Evolutionary conservation across 78 protist genomes (phyloP).

Genomic region (Speleostelium caveatum): DNA sequence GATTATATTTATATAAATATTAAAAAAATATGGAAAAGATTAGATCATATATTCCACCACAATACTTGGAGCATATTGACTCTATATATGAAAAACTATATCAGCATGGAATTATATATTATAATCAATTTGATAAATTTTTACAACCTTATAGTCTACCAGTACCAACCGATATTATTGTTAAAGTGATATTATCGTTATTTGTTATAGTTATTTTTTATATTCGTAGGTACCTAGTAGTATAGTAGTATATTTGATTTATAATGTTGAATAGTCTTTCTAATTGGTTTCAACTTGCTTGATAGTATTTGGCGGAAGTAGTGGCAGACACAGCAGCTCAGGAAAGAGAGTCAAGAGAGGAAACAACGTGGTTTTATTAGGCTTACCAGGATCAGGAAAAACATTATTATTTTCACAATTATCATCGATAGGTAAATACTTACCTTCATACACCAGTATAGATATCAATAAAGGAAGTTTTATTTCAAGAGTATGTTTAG

Average conservation of each 20-base stretch:
- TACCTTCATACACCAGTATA: constrained; percentile 30
- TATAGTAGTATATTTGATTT: too few relatives aligned
- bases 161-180: background rate
- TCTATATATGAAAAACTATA: background rate
- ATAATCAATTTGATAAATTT: constrained; percentile 3
- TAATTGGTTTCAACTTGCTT: background rate
- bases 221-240: background rate
- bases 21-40: background rate
- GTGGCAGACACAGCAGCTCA: background rate
- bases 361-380: constrained; percentile 1
- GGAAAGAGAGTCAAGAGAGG: constrained; percentile 40
- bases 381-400: constrained; percentile 51
- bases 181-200: background rate
- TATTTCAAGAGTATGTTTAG: background rate
- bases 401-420: constrained; percentile 40
- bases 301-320: constrained; percentile 5
- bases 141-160: constrained; percentile 38
- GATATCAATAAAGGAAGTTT: constrained; percentile 27
- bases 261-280: background rate
- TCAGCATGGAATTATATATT: background rate
- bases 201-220: background rate
- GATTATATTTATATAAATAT: too few relatives aligned
- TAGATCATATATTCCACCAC: too few relatives aligned
- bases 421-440: background rate
- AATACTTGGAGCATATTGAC: background rate